Evolutionary conservation across 2,329 filamentous ascomycete genomes (phyloP), one percentile per base, ranked within the genome.

Genomic region (Arthrinium phaeospermum): DNA sequence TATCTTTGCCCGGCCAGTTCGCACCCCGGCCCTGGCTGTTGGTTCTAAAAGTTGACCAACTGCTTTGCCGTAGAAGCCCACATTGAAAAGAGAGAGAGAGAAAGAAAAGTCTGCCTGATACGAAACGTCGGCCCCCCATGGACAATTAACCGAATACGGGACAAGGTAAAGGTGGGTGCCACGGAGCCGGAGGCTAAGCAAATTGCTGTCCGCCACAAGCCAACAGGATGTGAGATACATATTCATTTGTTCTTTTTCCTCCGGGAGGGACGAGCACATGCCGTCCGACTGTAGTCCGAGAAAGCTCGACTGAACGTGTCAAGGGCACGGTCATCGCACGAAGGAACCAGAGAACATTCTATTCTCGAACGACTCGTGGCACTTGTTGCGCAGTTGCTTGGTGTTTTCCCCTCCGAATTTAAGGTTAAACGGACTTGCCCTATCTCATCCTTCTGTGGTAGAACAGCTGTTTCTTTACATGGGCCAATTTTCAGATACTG

Each of bases 161-260:
- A 41, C 8, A 37, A 16, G 16, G 30, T 22, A 19, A 13, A 37
- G 53, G 53, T 37, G 53, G 19, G 53, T 37, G 30, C 53, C 53
- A 64, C 53, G 30, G 37, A 64, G 53, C 53, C 19, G 53, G 53
- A 34, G 53, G 30, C 30, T 64, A 22, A 64, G 53, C 53, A 64
- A 13, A 37, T n/a, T 3, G 8, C 4, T 37, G 19, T 19, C 27
- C 37, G 53, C 53, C 30, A 64, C 53, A 61, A 34, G 53, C 14
- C 24, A 19, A 22, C 30, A 30, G 27, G 19, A 49, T 49, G 5
- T n/a, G 4, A 4, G 27, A 30, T 30, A 30, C 27, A 30, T 30
- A 30, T 30, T 30, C 27, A 30, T 30, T 30, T 30, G 27, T 57
- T 16, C 51, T 37, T 19, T 37, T 37, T 34, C 19, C 30, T 34